Evolutionary conservation across 176 grass and related monocot genomes (phyloP).

Genomic region (Oryza australiensis): DNA sequence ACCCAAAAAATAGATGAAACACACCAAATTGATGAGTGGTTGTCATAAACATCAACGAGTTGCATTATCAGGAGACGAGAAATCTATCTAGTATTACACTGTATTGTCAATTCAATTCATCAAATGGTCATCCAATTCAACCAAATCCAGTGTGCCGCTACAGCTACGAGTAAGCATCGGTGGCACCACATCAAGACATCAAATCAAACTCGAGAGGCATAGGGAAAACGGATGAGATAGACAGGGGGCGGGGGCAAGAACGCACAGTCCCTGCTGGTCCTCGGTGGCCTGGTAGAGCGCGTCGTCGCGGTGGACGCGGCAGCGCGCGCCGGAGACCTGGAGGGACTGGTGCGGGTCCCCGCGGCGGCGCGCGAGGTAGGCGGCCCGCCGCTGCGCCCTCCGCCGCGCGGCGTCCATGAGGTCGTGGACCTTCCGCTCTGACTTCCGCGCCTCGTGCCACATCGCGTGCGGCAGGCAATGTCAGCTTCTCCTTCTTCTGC

Average conservation of each 20-base stretch:
- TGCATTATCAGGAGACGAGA: background rate
- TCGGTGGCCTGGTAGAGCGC: slow-evolving; percentile 93
- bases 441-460: slow-evolving; percentile 96
- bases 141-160: background rate
- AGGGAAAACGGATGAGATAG: background rate
- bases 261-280: slow-evolving; percentile 94
- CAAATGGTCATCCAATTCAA: background rate
- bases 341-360: slow-evolving; percentile 85
- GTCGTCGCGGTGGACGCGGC: slow-evolving; percentile 87
- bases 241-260: background rate
- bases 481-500: too few species aligned
- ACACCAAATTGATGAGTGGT: background rate
- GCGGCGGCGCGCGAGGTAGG: slow-evolving; percentile 81
- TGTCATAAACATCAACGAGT: background rate
- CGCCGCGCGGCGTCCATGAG: slow-evolving; percentile 94
- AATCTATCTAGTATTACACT: background rate
- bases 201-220: background rate
- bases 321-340: slow-evolving; percentile 75
- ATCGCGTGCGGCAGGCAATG: slow-evolving; percentile 32
- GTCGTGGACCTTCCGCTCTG: slow-evolving; percentile 93
- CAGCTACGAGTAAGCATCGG: background rate
- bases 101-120: background rate
- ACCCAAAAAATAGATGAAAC: background rate
- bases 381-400: slow-evolving; percentile 78
- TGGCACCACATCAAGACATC: background rate